phyloP scores from a whole-genome alignment of 2,329 filamentous ascomycete genomes.

The Aureobasidium sp. region DNA sequence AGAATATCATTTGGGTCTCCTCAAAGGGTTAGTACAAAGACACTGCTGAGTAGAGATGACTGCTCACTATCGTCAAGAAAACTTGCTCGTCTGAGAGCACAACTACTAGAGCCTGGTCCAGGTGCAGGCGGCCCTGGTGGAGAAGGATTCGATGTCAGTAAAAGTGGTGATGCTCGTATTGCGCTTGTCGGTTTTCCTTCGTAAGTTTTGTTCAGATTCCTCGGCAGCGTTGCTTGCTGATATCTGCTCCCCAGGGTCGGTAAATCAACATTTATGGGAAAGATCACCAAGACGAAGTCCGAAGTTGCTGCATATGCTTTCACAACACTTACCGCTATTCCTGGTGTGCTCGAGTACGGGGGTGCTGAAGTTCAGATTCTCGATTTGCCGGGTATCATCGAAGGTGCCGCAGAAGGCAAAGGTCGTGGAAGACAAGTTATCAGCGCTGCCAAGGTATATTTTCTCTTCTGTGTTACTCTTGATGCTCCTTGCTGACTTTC shows the following conservation, averaged over 20 bases:
- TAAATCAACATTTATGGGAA: constrained; percentile 97
- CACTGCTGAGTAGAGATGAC: background rate
- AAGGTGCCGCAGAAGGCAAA: constrained; percentile 96
- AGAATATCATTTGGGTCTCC: constrained; percentile 97
- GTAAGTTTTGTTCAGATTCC: background rate
- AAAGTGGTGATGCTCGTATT: constrained; percentile 93
- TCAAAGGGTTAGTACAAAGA: constrained; percentile 70
- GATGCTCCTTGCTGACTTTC: constrained; percentile 6
- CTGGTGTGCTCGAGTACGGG: constrained; percentile 93
- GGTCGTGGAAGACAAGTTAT: constrained; percentile 97
- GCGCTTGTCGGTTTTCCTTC: constrained; percentile 98
- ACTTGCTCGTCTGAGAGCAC: constrained; percentile 86
- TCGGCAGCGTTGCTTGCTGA: background rate
- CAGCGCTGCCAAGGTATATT: constrained; percentile 71
- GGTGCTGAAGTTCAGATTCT: constrained; percentile 99
- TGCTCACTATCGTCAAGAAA: constrained; percentile 55
- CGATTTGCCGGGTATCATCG: constrained; percentile 96
- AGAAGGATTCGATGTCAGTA: constrained; percentile 80
- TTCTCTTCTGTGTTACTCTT: background rate
- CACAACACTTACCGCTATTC: constrained; percentile 95
- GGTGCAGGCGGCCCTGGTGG: constrained; percentile 73
- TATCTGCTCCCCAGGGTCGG: constrained; percentile 52
- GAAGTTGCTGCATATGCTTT: constrained; percentile 96
- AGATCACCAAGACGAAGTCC: constrained; percentile 95
- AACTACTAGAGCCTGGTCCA: constrained; percentile 82